Evolutionary conservation across 257 asterid species (phyloP), one percentile per base, ranked within the genome.

Genomic region (Plantago ovata): DNA sequence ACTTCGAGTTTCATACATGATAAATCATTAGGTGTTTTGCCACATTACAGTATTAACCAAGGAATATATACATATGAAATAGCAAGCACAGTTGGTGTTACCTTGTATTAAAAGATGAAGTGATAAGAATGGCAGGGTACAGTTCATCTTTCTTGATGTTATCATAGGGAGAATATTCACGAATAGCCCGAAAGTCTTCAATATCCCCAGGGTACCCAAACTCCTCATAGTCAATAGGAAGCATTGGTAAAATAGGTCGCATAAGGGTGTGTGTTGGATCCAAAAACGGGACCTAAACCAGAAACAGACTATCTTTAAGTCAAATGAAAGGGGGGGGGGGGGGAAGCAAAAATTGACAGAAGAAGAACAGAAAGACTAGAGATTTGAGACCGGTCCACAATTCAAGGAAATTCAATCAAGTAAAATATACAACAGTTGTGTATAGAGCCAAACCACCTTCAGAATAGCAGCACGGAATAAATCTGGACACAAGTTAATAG

Each of bases 121-220:
- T 70, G 62, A 84, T 81, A 74, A 84, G 69, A 67, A 86, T 72
- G 56, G 97, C 81, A 22, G 97, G 96, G 73, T 79, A 84, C 7
- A 75, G 23, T 13, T 69, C 76, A 13, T 77, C 84, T 73, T 75
- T 84, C 60, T n/a, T 69, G 58, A 89, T 81, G 69, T 93, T 93
- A 72, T 89, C 97, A 42, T 84, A 93, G 18, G 99, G 97, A 56
- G 99, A 93, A 69, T 77, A 88, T 65, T 84, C 78, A 24, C 84
- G 95, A 45, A 92, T 86, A 45, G 94, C 95, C 66, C 71, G 83
- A 67, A 93, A 93, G 68, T 89, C 95, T 68, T 82, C 85, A 13
- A 76, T 67, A 53, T 85, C 95, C 28, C 87, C 95, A 11, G 98
- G 98, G 72, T 85, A 85, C 56, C 98, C 98, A 68, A 88, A 88